These are phyloP conservation scores for Phialemoniopsis sp. DNA, from an alignment of 2,329 filamentous ascomycete genomes.

Conservation along the genomic window DNA sequence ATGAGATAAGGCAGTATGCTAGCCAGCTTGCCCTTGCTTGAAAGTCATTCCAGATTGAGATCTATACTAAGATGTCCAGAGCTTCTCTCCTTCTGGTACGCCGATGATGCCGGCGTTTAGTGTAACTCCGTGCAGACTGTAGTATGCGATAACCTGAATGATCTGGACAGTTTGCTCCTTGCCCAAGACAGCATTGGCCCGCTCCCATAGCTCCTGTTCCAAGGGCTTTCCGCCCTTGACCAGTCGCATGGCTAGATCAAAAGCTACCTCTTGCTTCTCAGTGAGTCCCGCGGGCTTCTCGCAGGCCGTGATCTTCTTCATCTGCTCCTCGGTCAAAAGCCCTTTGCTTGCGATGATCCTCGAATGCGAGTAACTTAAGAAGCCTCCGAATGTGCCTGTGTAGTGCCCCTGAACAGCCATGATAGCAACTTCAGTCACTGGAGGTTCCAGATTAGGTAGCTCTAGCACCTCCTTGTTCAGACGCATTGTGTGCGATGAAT, in stretches of 20 bases:
- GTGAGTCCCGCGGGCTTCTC: constrained; percentile 1
- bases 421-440: constrained; percentile 1
- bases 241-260: constrained; percentile 2
- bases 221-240: constrained; percentile 2
- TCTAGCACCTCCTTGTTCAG: constrained; percentile 1
- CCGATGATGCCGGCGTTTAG: constrained; percentile 1
- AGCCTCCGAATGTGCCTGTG: constrained; percentile 1
- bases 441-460: neutral
- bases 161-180: neutral
- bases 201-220: constrained; percentile 1
- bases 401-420: constrained; percentile 2
- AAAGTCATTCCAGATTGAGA: too few relatives aligned
- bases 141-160: constrained; percentile 1
- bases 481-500: constrained; percentile 1
- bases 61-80: neutral
- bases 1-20: too few relatives aligned
- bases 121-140: neutral
- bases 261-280: constrained; percentile 1
- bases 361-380: constrained; percentile 1
- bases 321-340: constrained; percentile 2
- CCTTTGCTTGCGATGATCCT: constrained; percentile 2
- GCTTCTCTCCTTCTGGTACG: neutral
- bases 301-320: constrained; percentile 2
- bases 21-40: too few relatives aligned
- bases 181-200: constrained; percentile 1